Conservation (phyloP, 2,329 filamentous ascomycete species). For the Trichophyton verrucosum region DNA sequence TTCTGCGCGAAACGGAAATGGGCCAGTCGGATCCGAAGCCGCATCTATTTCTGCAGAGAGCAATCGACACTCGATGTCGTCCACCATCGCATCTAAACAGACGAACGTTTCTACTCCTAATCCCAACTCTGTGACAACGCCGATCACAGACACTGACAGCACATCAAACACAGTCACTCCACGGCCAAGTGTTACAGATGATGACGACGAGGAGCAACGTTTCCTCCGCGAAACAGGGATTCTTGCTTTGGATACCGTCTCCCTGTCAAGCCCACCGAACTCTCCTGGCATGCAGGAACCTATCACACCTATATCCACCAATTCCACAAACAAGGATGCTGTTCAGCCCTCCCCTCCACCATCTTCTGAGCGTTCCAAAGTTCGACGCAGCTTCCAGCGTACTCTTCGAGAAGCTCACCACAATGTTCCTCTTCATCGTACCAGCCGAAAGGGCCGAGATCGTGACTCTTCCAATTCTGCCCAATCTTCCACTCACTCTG, state of each 20-base stretch:
- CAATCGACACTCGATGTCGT: background rate
- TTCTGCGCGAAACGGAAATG: background rate
- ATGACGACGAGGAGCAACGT: constrained; percentile 45
- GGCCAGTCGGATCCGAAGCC: background rate
- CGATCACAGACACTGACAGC: constrained; percentile 14
- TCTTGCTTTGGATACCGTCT: constrained; percentile 35
- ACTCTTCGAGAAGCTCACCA: constrained; percentile 67
- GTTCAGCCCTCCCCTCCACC: constrained; percentile 13
- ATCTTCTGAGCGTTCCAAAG: constrained; percentile 50
- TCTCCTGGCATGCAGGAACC: constrained; percentile 32
- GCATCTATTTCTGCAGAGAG: background rate
- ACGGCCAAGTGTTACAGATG: constrained; percentile 40
- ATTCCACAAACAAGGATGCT: constrained; percentile 12
- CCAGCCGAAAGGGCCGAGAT: constrained; percentile 66
- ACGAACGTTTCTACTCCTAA: background rate
- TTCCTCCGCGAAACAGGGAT: constrained; percentile 57
- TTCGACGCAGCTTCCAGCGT: constrained; percentile 76
- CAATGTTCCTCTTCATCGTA: constrained; percentile 52
- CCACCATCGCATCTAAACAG: background rate
- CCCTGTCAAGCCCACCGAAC: constrained; percentile 7
- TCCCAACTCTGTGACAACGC: constrained; percentile 9
- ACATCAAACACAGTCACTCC: constrained; percentile 19
- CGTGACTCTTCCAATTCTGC: constrained; percentile 25
- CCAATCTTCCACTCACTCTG: background rate
- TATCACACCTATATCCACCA: constrained; percentile 27